A percentile compares a stretch with the other conserved stretches of the same genome.
phyloP scores from a whole-genome alignment of 257 asterid species.

The Linaria vulgaris region DNA sequence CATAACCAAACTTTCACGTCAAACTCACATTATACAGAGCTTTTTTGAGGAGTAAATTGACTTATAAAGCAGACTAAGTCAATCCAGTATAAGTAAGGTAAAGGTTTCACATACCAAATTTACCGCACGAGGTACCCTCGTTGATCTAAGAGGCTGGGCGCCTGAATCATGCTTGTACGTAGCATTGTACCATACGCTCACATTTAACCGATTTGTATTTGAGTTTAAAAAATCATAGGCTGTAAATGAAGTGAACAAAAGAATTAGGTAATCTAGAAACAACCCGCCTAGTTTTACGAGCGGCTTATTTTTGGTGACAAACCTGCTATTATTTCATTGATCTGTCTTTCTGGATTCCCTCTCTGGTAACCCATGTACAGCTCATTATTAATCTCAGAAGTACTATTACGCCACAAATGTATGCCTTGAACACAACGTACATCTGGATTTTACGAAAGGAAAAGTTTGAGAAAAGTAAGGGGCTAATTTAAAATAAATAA shows the following conservation, averaged over 20 bases:
- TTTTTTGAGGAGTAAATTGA: background rate
- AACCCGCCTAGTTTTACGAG: constrained; percentile 15
- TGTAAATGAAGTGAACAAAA: constrained; percentile 39
- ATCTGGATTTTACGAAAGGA: constrained; percentile 46
- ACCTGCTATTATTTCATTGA: constrained; percentile 89
- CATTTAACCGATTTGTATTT: constrained; percentile 59
- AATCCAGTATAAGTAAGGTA: constrained; percentile 21
- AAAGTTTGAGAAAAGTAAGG: constrained; percentile 15
- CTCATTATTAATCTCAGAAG: constrained; percentile 77
- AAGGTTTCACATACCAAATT: constrained; percentile 65
- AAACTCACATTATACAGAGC: constrained; percentile 12
- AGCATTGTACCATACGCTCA: constrained; percentile 88
- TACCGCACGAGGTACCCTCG: constrained; percentile 93
- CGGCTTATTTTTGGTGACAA: constrained; percentile 20
- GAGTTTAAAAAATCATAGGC: constrained; percentile 85
- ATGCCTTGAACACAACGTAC: constrained; percentile 62
- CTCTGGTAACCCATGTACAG: constrained; percentile 81
- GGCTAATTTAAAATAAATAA: background rate
- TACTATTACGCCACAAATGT: constrained; percentile 82
- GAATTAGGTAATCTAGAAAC: constrained; percentile 26
- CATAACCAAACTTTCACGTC: constrained; percentile 5
- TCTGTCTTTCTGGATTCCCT: constrained; percentile 68
- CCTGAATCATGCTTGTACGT: constrained; percentile 75
- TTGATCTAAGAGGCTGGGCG: constrained; percentile 51
- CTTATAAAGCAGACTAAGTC: constrained; percentile 9